Evolutionary conservation across 2,329 filamentous ascomycete species (phyloP).

Genomic region (Pyrenophora graminea): DNA sequence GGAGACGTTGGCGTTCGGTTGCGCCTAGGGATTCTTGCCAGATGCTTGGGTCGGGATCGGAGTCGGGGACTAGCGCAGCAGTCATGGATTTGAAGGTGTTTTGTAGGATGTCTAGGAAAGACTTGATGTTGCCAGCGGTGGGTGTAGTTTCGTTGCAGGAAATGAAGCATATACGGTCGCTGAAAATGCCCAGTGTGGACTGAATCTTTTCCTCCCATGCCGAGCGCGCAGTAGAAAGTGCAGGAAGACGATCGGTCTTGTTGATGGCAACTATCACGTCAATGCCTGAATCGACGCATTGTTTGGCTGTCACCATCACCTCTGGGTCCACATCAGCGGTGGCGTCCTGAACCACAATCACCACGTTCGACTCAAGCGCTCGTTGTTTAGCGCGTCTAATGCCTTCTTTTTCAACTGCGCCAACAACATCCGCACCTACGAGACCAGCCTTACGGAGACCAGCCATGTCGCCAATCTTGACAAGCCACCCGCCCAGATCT

Average conservation of each 20-base stretch:
- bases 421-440: slow-evolving; percentile 55
- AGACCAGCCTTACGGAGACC: slow-evolving; percentile 67
- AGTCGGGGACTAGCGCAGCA: slow-evolving; percentile 50
- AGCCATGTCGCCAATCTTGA: slow-evolving; percentile 93
- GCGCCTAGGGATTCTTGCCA: slow-evolving; percentile 87
- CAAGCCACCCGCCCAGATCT: slow-evolving; percentile 87
- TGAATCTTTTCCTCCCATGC: slow-evolving; percentile 31
- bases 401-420: slow-evolving; percentile 82
- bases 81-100: slow-evolving; percentile 72
- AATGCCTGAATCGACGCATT: slow-evolving; percentile 55
- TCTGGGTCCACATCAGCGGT: slow-evolving; percentile 72
- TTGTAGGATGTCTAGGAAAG: slow-evolving; percentile 70
- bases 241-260: slow-evolving; percentile 61
- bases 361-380: slow-evolving; percentile 80
- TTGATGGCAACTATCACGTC: slow-evolving; percentile 64
- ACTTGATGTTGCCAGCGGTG: slow-evolving; percentile 69
- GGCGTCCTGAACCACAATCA: slow-evolving; percentile 71
- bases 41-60: slow-evolving; percentile 63
- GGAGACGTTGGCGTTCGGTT: slow-evolving; percentile 83
- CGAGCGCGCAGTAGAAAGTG: slow-evolving; percentile 1
- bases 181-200: slow-evolving; percentile 24
- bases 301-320: slow-evolving; percentile 58
- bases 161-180: slow-evolving; percentile 62
- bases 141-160: slow-evolving; percentile 69
- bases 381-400: slow-evolving; percentile 83